Conservation (phyloP, 441 rosid species). For the Adansonia grandidieri region DNA sequence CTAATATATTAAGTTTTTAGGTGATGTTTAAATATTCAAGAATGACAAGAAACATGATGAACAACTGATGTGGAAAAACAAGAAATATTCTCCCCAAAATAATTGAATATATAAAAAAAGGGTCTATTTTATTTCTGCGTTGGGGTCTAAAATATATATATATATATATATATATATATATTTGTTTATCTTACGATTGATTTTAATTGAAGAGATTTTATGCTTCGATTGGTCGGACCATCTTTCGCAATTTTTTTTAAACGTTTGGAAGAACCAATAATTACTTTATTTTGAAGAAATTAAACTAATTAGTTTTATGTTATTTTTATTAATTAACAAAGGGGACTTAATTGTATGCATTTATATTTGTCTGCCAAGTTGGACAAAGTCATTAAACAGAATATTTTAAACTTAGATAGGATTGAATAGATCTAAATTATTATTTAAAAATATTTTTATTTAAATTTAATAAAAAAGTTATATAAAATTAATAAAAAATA, state of each 20-base stretch:
- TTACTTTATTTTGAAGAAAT: neutral
- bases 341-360: neutral
- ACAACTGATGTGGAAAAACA: neutral
- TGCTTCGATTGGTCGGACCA: neutral
- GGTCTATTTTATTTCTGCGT: neutral
- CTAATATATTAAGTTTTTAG: neutral
- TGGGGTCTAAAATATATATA: too few relatives aligned
- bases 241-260: neutral
- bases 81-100: conserved; percentile 5
- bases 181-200: neutral
- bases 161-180: too few relatives aligned
- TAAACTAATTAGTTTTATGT: neutral
- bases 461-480: too few relatives aligned
- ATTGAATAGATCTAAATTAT: too few relatives aligned
- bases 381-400: neutral
- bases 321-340: neutral
- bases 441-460: too few relatives aligned
- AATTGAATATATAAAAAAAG: neutral
- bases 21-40: neutral
- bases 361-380: neutral
- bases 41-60: neutral
- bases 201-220: conserved; percentile 5
- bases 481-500: too few relatives aligned
- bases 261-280: neutral
- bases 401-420: too few relatives aligned